These are phyloP conservation scores for Pseudogymnoascus verrucosus DNA, from an alignment of 2,329 filamentous ascomycete genomes.

Conservation along the genomic window DNA sequence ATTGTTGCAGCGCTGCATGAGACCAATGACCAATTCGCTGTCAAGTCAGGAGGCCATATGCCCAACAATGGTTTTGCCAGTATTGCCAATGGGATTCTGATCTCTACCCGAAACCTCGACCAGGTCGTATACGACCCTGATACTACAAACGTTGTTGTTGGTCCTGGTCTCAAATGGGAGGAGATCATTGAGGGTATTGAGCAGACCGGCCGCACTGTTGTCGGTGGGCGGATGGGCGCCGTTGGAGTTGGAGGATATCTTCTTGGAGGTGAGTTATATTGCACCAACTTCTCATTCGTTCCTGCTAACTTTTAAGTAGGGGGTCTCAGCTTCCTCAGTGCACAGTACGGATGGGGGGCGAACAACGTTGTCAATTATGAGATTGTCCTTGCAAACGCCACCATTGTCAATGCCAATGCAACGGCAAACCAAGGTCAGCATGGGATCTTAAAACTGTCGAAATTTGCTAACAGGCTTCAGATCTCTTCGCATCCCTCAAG, in stretches of 20 bases:
- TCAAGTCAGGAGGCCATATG: slow-evolving; percentile 42
- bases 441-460: neutral
- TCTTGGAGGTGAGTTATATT: slow-evolving; percentile 19
- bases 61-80: slow-evolving; percentile 39
- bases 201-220: slow-evolving; percentile 25
- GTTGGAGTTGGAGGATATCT: slow-evolving; percentile 41
- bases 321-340: slow-evolving; percentile 16
- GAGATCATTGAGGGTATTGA: slow-evolving; percentile 28
- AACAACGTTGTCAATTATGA: slow-evolving; percentile 40
- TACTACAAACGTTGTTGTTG: slow-evolving; percentile 33
- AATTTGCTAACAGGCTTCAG: neutral
- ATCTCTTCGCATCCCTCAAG: slow-evolving; percentile 22
- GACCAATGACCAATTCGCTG: slow-evolving; percentile 31
- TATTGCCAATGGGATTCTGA: slow-evolving; percentile 37
- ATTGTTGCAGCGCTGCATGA: slow-evolving; percentile 43
- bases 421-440: slow-evolving; percentile 8
- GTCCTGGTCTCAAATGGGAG: slow-evolving; percentile 31
- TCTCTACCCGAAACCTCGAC: slow-evolving; percentile 35
- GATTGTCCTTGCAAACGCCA: slow-evolving; percentile 24
- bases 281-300: neutral
- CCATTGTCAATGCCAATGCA: slow-evolving; percentile 20
- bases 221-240: slow-evolving; percentile 39
- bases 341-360: slow-evolving; percentile 39
- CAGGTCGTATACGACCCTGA: slow-evolving; percentile 29
- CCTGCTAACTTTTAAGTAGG: slow-evolving; percentile 7